Conservation (phyloP, 2,329 filamentous ascomycete genomes). For the Colletotrichum tofieldiae region DNA sequence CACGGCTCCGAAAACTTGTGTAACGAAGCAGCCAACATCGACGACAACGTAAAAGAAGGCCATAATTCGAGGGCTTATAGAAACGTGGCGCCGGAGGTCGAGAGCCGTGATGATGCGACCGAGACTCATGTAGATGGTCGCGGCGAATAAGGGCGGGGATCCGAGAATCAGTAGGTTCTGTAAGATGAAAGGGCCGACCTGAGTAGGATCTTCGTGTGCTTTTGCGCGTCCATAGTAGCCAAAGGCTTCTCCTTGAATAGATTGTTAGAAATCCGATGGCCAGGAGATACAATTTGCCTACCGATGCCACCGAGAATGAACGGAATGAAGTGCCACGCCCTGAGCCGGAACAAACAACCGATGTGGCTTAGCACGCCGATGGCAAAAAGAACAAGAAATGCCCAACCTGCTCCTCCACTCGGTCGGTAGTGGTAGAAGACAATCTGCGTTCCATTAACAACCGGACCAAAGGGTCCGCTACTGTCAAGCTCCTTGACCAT, state of each 20-base stretch:
- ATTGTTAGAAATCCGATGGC: background rate
- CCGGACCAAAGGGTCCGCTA: conserved; percentile 28
- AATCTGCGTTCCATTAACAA: conserved; percentile 36
- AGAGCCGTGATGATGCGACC: conserved; percentile 53
- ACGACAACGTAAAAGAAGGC: conserved; percentile 65
- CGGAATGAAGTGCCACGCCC: conserved; percentile 24
- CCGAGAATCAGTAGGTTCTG: conserved; percentile 57
- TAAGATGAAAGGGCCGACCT: conserved; percentile 51
- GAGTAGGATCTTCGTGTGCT: background rate
- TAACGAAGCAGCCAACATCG: conserved; percentile 60
- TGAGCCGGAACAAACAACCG: conserved; percentile 20
- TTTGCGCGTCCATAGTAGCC: conserved; percentile 39
- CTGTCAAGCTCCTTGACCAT: conserved; percentile 31
- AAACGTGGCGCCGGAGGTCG: conserved; percentile 54
- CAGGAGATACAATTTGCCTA: background rate
- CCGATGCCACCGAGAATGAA: conserved; percentile 30
- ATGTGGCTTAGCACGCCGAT: conserved; percentile 7
- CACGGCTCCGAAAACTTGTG: conserved; percentile 56
- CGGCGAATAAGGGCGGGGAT: conserved; percentile 58
- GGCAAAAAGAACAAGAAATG: conserved; percentile 38
- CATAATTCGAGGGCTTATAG: conserved; percentile 55
- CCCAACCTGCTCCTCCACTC: conserved; percentile 21
- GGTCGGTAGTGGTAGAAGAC: conserved; percentile 37
- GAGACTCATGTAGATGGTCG: conserved; percentile 60
- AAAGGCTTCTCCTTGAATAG: conserved; percentile 34